Percentiles rank a stretch among this genome's conserved stretches.
phyloP scores from a whole-genome alignment of 202 grass and related monocot species.

The Digitaria exilis region DNA sequence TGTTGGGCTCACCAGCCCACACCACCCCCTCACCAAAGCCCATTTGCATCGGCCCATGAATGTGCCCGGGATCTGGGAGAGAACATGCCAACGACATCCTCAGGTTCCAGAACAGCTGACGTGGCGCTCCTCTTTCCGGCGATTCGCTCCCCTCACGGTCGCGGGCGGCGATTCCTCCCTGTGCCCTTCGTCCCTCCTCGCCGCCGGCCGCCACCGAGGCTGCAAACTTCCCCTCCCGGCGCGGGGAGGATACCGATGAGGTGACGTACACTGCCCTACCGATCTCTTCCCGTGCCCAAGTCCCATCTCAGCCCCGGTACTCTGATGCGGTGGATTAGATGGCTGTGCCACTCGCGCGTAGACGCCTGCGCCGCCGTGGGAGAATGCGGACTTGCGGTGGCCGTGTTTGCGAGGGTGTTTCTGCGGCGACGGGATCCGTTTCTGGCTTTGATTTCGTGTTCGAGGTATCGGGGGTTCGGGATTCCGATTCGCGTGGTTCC shows the following conservation, averaged over 20 bases:
- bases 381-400: neutral
- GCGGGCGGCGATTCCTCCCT: neutral
- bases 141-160: neutral
- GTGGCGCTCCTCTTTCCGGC: constrained; percentile 9
- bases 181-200: too few species aligned
- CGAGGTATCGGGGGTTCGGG: neutral
- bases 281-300: neutral
- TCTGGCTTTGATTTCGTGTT: neutral
- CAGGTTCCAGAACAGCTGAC: constrained; percentile 32
- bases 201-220: neutral
- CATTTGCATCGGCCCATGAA: neutral
- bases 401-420: neutral
- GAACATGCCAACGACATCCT: constrained; percentile 37
- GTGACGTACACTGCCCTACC: constrained; percentile 13
- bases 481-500: neutral
- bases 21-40: neutral
- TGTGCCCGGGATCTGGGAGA: constrained; percentile 13
- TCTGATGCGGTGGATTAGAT: constrained; percentile 6
- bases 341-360: neutral
- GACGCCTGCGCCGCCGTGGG: neutral
- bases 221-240: neutral
- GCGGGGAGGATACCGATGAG: constrained; percentile 20
- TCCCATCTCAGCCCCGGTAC: neutral
- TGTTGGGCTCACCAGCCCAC: neutral
- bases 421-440: neutral